A percentile compares a stretch with the other conserved stretches of the same genome.
phyloP scores from a whole-genome alignment of 2,329 filamentous ascomycete genomes.

The Sphaerulina populicola region DNA sequence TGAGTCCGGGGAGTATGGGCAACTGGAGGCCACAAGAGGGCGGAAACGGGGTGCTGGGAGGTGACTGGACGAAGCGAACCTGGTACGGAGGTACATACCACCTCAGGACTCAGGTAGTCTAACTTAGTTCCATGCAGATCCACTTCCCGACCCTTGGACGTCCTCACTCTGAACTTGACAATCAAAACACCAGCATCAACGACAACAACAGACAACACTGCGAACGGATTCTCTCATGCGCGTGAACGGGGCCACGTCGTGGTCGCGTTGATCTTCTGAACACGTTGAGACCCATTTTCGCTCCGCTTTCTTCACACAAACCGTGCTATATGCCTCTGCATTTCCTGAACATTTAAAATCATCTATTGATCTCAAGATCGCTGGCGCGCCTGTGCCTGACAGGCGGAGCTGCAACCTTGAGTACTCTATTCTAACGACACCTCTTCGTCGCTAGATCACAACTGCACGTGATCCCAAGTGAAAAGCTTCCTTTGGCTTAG shows the following conservation, averaged over 20 bases:
- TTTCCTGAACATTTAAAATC: conserved; percentile 4
- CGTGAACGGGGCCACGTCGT: not conserved
- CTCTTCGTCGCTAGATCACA: conserved; percentile 1
- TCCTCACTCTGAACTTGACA: too few species aligned
- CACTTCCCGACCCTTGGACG: too few species aligned
- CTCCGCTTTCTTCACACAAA: not conserved
- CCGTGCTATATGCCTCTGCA: not conserved
- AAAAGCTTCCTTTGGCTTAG: not conserved
- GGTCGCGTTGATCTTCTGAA: not conserved
- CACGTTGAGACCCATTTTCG: not conserved
- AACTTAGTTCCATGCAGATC: too few species aligned
- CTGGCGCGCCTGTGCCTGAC: conserved; percentile 7
- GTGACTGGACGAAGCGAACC: not conserved
- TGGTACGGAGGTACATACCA: too few species aligned
- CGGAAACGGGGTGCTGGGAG: not conserved
- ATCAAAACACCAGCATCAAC: not conserved
- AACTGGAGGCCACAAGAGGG: not conserved
- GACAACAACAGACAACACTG: not conserved
- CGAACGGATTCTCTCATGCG: not conserved
- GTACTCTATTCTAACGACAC: conserved; percentile 13
- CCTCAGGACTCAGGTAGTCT: too few species aligned
- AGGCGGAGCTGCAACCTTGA: conserved; percentile 7
- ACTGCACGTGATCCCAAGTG: not conserved
- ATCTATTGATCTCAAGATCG: conserved; percentile 1
- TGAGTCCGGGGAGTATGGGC: not conserved